Conservation (phyloP, 2,329 filamentous ascomycete species). For the Ceratocystis eucalypticola region DNA sequence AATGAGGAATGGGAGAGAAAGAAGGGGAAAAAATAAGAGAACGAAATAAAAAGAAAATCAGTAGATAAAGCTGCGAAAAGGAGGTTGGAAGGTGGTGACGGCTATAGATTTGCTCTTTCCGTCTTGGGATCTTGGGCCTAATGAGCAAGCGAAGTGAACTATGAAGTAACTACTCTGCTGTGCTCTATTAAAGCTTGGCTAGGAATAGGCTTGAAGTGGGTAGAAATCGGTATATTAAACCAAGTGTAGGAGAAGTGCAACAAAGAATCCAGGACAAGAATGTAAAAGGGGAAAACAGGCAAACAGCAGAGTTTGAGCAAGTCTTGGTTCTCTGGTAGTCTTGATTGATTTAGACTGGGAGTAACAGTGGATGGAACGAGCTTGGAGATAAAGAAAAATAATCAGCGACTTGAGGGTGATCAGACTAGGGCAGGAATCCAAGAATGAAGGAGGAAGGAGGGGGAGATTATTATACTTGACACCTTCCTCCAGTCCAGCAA, state of each 20-base stretch:
- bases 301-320: background rate
- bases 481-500: background rate
- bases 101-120: conserved; percentile 5
- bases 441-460: background rate
- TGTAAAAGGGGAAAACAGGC: background rate
- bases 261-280: background rate
- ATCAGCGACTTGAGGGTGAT: background rate
- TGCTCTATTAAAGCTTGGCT: background rate
- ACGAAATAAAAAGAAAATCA: background rate
- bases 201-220: background rate
- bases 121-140: conserved; percentile 3
- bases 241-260: background rate
- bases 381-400: background rate
- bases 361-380: background rate
- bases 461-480: conserved; percentile 2
- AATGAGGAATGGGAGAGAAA: background rate
- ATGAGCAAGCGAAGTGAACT: conserved; percentile 3
- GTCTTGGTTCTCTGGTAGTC: background rate
- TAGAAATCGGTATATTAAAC: too few species aligned
- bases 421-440: background rate
- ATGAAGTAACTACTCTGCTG: background rate
- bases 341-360: background rate
- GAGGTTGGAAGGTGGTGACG: conserved; percentile 10
- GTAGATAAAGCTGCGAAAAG: background rate
- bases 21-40: background rate